A percentile compares a stretch with the other conserved stretches of the same genome.
Conservation (phyloP, 495 filamentous ascomycete species). For the Neurospora sp. region DNA sequence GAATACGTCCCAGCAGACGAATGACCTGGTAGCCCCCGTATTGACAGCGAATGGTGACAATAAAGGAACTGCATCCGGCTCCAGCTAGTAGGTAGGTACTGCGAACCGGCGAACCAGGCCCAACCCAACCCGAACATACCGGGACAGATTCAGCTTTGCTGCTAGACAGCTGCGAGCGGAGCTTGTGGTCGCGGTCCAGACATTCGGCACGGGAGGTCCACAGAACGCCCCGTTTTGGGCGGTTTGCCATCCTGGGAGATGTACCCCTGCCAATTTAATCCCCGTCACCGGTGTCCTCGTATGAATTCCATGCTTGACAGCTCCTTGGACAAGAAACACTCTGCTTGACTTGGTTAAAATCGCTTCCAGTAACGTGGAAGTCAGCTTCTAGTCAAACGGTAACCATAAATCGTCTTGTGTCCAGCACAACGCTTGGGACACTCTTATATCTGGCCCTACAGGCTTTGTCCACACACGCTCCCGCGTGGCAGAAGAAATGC, state of each 20-base stretch:
- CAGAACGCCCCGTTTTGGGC: not conserved
- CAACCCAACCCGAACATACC: not conserved
- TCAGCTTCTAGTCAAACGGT: not conserved
- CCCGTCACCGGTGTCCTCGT: constrained; percentile 18
- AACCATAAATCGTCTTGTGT: not conserved
- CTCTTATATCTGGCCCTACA: too few relatives aligned
- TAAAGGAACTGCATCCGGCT: not conserved
- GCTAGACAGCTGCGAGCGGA: not conserved
- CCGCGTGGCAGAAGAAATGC: not conserved
- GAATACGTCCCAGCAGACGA: not conserved
- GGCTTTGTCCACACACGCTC: too few relatives aligned
- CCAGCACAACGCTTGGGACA: not conserved
- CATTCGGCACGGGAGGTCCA: not conserved
- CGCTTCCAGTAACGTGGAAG: constrained; percentile 13
- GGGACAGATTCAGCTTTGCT: not conserved
- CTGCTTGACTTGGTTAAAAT: constrained; percentile 16
- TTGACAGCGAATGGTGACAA: not conserved
- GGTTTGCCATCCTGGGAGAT: constrained; percentile 1
- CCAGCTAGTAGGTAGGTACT: not conserved
- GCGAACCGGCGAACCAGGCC: not conserved
- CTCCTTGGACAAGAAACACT: constrained; percentile 4
- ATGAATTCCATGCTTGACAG: constrained; percentile 13
- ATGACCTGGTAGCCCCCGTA: not conserved
- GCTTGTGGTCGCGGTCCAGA: constrained; percentile 2
- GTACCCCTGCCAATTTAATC: constrained; percentile 9